Conservation (phyloP, 192 early-diverging fungal genomes). For the Phycomyces blakesleeanus region DNA sequence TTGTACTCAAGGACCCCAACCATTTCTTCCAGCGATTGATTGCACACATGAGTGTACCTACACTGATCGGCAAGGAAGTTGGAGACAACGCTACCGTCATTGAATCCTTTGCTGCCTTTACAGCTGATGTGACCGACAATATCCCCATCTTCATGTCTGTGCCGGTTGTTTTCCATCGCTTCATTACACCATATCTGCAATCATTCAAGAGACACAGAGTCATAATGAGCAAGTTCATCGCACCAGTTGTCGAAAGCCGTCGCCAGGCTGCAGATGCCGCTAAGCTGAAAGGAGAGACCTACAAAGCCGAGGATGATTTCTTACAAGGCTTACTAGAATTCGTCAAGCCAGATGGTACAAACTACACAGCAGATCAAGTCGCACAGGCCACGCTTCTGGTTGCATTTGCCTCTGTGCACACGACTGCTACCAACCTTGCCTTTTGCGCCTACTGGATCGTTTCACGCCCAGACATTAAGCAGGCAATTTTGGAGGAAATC, state of each 20-base stretch:
- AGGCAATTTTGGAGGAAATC: conserved; percentile 15
- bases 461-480: conserved; percentile 18
- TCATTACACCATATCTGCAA: conserved; percentile 18
- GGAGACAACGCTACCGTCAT: conserved; percentile 15
- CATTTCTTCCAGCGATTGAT: conserved; percentile 19
- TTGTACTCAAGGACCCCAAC: background rate
- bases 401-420: conserved; percentile 30
- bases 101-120: conserved; percentile 25
- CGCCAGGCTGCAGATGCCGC: background rate
- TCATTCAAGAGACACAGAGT: conserved; percentile 1
- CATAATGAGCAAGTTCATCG: conserved; percentile 11
- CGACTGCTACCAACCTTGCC: conserved; percentile 12
- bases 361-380: conserved; percentile 14
- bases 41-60: conserved; percentile 28
- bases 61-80: conserved; percentile 20
- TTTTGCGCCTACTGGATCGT: conserved; percentile 21
- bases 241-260: background rate
- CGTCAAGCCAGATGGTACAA: conserved; percentile 12
- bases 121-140: conserved; percentile 20
- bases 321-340: conserved; percentile 21
- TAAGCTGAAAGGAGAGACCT: background rate
- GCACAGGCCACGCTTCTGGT: conserved; percentile 16
- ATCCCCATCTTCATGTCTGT: conserved; percentile 14
- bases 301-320: conserved; percentile 1
- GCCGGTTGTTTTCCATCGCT: conserved; percentile 12